A percentile compares a stretch with the other conserved stretches of the same genome.
These are phyloP conservation scores for Dothiorella sarmentorum DNA, from an alignment of 2,329 filamentous ascomycete genomes.

Conservation along the genomic window DNA sequence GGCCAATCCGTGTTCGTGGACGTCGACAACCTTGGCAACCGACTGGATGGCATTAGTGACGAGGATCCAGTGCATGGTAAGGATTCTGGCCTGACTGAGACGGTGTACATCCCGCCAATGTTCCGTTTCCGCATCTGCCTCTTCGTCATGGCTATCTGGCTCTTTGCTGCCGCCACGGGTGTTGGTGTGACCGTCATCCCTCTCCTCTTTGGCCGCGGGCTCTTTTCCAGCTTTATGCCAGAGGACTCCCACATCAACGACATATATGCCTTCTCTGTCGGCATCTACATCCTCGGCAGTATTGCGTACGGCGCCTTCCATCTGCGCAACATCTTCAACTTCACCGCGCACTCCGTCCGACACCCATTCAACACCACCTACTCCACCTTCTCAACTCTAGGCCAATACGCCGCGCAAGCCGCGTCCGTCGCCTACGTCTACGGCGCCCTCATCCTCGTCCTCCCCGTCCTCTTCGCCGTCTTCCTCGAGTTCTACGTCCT, in stretches of 20 bases:
- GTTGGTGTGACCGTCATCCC: slow-evolving; percentile 83
- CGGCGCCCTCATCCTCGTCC: slow-evolving; percentile 67
- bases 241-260: slow-evolving; percentile 70
- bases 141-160: slow-evolving; percentile 88
- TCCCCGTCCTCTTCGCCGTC: slow-evolving; percentile 76
- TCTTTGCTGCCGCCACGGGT: slow-evolving; percentile 85
- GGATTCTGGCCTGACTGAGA: slow-evolving; percentile 48
- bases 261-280: slow-evolving; percentile 91
- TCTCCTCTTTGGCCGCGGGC: slow-evolving; percentile 74
- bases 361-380: slow-evolving; percentile 31
- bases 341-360: slow-evolving; percentile 27
- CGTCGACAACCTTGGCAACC: slow-evolving; percentile 64
- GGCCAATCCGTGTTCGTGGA: slow-evolving; percentile 76
- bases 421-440: slow-evolving; percentile 71
- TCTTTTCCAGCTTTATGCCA: slow-evolving; percentile 73
- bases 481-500: slow-evolving; percentile 85
- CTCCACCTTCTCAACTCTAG: slow-evolving; percentile 21
- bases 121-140: slow-evolving; percentile 76
- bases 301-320: slow-evolving; percentile 61
- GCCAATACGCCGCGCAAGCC: slow-evolving; percentile 33
- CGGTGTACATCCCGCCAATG: slow-evolving; percentile 72
- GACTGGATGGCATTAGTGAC: slow-evolving; percentile 55
- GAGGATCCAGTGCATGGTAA: slow-evolving; percentile 32
- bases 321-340: slow-evolving; percentile 30
- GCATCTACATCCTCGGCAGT: slow-evolving; percentile 75